Percentiles rank a stretch among this genome's conserved stretches.
Evolutionary conservation across 768 basidiomycete genomes (phyloP).

Genomic region (Kwoniella newhampshirensis): DNA sequence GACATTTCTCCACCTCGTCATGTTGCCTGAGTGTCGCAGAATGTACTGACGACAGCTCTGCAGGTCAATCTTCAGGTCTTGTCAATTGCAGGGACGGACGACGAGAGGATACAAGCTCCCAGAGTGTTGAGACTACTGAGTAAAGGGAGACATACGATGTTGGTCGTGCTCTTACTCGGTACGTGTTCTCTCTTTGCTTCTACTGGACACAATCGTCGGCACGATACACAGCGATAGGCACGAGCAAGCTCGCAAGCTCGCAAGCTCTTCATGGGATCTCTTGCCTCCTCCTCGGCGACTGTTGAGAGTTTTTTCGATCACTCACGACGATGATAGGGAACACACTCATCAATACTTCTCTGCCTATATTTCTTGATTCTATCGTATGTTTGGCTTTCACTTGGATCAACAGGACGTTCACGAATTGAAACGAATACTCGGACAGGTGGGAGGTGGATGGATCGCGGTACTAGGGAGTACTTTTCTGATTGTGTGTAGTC

Average conservation of each 20-base stretch:
- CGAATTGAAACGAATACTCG: too few relatives aligned
- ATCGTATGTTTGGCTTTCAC: constrained; percentile 37
- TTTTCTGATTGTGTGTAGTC: constrained; percentile 32
- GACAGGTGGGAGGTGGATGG: constrained; percentile 45
- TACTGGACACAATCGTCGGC: too few relatives aligned
- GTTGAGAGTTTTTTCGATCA: too few relatives aligned
- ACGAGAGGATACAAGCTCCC: constrained; percentile 34
- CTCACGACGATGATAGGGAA: constrained; percentile 29
- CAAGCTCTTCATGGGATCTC: too few relatives aligned
- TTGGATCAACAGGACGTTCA: too few relatives aligned
- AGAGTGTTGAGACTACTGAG: constrained; percentile 36
- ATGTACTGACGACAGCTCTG: neutral
- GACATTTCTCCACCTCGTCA: too few relatives aligned
- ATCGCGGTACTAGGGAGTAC: constrained; percentile 47
- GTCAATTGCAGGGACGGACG: constrained; percentile 35
- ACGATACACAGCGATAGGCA: neutral
- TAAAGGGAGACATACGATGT: constrained; percentile 43
- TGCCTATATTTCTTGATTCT: constrained; percentile 45
- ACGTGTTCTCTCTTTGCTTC: constrained; percentile 8
- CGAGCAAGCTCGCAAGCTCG: too few relatives aligned
- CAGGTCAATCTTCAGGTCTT: constrained; percentile 49
- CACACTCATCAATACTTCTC: constrained; percentile 44
- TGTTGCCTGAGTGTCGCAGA: neutral
- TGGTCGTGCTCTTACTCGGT: constrained; percentile 44
- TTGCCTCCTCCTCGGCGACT: too few relatives aligned